A percentile compares a stretch with the other conserved stretches of the same genome.
phyloP scores from a whole-genome alignment of 345 rosid genomes.

The Nephelium lappaceum region DNA sequence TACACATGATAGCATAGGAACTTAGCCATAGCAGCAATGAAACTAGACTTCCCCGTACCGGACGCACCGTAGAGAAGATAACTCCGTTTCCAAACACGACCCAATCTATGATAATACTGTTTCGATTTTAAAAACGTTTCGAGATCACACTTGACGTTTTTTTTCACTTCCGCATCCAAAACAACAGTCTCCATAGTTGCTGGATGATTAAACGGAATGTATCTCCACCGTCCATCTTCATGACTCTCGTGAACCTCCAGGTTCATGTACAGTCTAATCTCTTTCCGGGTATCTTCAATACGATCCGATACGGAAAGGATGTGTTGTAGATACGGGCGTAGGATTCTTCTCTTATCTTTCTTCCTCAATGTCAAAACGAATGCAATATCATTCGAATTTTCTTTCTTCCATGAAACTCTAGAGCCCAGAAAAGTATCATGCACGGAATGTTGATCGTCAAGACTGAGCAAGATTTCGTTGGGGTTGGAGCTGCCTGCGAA shows the following conservation, averaged over 20 bases:
- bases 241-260: slow-evolving; percentile 15
- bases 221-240: slow-evolving; percentile 49
- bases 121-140: slow-evolving; percentile 60
- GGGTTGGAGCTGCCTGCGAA: slow-evolving; percentile 49
- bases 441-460: slow-evolving; percentile 43
- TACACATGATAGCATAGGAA: slow-evolving; percentile 59
- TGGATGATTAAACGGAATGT: slow-evolving; percentile 57
- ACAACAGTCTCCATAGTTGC: slow-evolving; percentile 61
- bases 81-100: slow-evolving; percentile 76
- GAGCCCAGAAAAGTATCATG: slow-evolving; percentile 58
- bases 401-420: slow-evolving; percentile 49
- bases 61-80: slow-evolving; percentile 62
- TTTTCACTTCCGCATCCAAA: slow-evolving; percentile 59
- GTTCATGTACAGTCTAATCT: slow-evolving; percentile 46
- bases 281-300: slow-evolving; percentile 42
- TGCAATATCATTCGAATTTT: slow-evolving; percentile 6
- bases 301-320: slow-evolving; percentile 49
- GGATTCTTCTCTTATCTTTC: slow-evolving; percentile 55
- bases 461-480: slow-evolving; percentile 48
- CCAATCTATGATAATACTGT: slow-evolving; percentile 61
- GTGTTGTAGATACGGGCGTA: slow-evolving; percentile 74
- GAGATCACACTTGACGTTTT: slow-evolving; percentile 57
- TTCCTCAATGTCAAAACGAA: slow-evolving; percentile 53
- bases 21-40: slow-evolving; percentile 60
- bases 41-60: slow-evolving; percentile 72